These are phyloP conservation scores for Botrytis galanthina DNA, from an alignment of 2,329 filamentous ascomycete species.

Conservation along the genomic window DNA sequence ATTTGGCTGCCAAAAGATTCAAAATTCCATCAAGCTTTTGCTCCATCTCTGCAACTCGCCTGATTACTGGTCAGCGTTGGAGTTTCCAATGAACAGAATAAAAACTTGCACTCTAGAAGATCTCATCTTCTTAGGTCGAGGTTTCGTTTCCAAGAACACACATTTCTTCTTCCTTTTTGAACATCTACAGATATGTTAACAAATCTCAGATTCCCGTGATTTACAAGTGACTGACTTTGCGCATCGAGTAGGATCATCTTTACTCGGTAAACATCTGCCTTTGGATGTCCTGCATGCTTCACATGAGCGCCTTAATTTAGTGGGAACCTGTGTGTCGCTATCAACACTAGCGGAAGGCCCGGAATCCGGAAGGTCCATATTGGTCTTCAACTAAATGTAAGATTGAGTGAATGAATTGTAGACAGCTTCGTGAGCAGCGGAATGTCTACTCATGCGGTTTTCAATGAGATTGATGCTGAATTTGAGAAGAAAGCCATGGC, in stretches of 20 bases:
- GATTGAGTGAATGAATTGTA: not conserved
- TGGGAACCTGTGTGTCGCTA: not conserved
- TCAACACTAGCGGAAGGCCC: not conserved
- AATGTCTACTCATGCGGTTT: not conserved
- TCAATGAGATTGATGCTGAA: not conserved
- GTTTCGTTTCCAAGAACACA: constrained; percentile 49
- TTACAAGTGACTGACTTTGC: constrained; percentile 49
- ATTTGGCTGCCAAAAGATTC: constrained; percentile 22
- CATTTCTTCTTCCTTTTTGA: constrained; percentile 25
- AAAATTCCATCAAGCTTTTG: constrained; percentile 35
- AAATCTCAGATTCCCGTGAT: constrained; percentile 38
- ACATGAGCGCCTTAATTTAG: constrained; percentile 41
- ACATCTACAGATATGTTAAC: constrained; percentile 19
- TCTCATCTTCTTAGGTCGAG: constrained; percentile 50
- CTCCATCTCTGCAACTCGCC: constrained; percentile 39
- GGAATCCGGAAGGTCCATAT: not conserved
- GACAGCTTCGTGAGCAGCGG: not conserved
- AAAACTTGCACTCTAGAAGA: constrained; percentile 44
- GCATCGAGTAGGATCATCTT: constrained; percentile 47
- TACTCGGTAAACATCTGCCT: constrained; percentile 51
- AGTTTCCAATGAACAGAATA: not conserved
- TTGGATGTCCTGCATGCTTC: constrained; percentile 55
- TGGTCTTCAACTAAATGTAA: too few species aligned
- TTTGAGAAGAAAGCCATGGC: not conserved
- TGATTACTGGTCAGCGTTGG: constrained; percentile 21